Conservation (phyloP, 768 basidiomycete species). For the Lyophyllum shimeji region DNA sequence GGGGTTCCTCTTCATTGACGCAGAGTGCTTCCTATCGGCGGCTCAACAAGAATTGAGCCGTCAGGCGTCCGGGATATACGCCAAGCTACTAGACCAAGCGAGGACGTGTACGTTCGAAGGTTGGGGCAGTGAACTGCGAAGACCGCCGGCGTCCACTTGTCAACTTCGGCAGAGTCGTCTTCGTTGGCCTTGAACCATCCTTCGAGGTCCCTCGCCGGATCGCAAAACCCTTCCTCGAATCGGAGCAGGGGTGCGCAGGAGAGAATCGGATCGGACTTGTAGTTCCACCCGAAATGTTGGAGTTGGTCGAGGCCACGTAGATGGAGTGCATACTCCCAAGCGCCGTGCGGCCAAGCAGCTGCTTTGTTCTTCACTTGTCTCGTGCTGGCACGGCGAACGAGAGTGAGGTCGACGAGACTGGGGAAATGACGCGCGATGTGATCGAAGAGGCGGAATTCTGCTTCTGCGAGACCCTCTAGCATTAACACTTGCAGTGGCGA, state of each 20-base stretch:
- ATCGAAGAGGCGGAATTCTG: slow-evolving; percentile 1
- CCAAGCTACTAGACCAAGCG: not conserved
- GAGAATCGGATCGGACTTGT: not conserved
- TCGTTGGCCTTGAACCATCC: not conserved
- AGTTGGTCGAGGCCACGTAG: not conserved
- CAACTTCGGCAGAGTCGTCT: not conserved
- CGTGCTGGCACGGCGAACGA: not conserved
- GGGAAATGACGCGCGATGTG: slow-evolving; percentile 2
- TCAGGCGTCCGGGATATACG: not conserved
- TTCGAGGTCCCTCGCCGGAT: not conserved
- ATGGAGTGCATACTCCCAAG: slow-evolving; percentile 4
- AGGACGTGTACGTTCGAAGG: not conserved
- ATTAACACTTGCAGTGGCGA: not conserved
- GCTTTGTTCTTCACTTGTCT: not conserved
- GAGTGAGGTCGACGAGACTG: not conserved
- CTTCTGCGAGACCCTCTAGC: slow-evolving; percentile 1
- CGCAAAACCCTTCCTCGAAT: not conserved
- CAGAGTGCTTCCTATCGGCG: not conserved
- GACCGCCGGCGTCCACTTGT: not conserved
- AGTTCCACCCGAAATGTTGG: slow-evolving; percentile 6
- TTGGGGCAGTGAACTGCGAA: slow-evolving; percentile 1
- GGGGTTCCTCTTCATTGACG: not conserved
- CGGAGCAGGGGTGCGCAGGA: not conserved
- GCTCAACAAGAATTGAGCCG: not conserved
- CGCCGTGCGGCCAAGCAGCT: not conserved